A percentile compares a stretch with the other conserved stretches of the same genome.
phyloP scores from a whole-genome alignment of 2,329 filamentous ascomycete genomes.

The Lachnellula subtilissima region DNA sequence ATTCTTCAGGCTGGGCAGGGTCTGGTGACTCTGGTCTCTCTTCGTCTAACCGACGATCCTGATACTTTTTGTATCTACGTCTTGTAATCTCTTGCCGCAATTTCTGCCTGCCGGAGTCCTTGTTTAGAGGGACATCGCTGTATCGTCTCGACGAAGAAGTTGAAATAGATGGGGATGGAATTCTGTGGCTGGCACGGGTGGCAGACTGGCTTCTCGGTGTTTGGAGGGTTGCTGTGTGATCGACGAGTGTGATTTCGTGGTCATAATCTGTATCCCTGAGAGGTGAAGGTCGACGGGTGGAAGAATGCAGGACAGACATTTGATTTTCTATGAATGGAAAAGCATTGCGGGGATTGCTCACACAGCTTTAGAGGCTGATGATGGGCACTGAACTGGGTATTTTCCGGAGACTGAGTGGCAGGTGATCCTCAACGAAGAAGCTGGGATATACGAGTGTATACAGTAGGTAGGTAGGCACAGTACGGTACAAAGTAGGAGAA shows the following conservation, averaged over 20 bases:
- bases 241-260: conserved; percentile 66
- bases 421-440: too few relatives aligned
- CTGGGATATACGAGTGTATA: too few relatives aligned
- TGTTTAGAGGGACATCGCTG: conserved; percentile 22
- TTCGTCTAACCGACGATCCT: conserved; percentile 33
- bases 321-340: conserved; percentile 8
- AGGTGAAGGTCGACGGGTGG: conserved; percentile 45
- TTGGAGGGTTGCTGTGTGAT: conserved; percentile 33
- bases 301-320: conserved; percentile 27
- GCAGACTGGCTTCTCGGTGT: conserved; percentile 1
- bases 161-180: conserved; percentile 12
- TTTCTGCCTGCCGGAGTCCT: conserved; percentile 15
- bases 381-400: neutral
- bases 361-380: conserved; percentile 5
- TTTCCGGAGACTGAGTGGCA: too few relatives aligned
- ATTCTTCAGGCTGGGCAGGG: neutral
- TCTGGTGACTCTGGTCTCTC: neutral
- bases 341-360: conserved; percentile 13
- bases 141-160: conserved; percentile 23
- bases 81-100: conserved; percentile 24
- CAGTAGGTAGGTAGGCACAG: too few relatives aligned
- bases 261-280: conserved; percentile 60
- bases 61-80: conserved; percentile 29
- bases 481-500: too few relatives aligned
- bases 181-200: conserved; percentile 10